Evolutionary conservation across 1,284 basidiomycete species (phyloP), one percentile per base, ranked within the genome.

Genomic region (Malassezia restricta): DNA sequence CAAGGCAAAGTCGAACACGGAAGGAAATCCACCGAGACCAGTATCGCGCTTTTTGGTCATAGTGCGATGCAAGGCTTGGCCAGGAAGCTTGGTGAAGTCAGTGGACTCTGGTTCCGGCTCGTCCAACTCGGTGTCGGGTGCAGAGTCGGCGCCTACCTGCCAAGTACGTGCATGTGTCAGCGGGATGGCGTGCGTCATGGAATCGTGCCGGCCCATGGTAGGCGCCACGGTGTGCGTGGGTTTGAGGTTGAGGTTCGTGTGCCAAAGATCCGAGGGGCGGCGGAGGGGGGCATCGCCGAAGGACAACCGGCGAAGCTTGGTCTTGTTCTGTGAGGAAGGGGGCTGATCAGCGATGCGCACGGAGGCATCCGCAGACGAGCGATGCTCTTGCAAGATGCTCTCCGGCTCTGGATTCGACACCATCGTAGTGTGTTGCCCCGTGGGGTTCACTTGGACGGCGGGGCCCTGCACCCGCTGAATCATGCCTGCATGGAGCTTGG

Each of bases 391-490:
- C 27, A 27, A 24, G 8, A 28, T 24, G 17, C n/a, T 17, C 6
- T 20, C 35, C 7, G 43, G 17, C 28, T 47, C 44, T 15, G 30
- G 15, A 3, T 38, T 29, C 20, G 44, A 39, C 30, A 54, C 51
- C 32, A 24, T 42, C 28, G 33, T 48, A 7, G 40, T 52, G n/a
- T 42, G 38, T 30, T 43, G 40, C 5, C 63, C 65, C 12, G 58
- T 61, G 17, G 66, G 66, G 42, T 71, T 71, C 57, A 73, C 63
- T 30, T 68, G 62, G 29, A 71, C 65, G 14, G 71, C 71, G 6
- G 71, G 71, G 9, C 61, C 58, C 30, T 73, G 66, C 33, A 66
- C 60, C 12, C 71, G 57, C n/a, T 62, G 59, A 28, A 73, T 63
- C 69, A 72, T 72, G 51, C 64, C 65, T n/a, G 65, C 62, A 7